Base-by-base conservation (phyloP, 371 early-diverging fungal species). In the Cokeromyces recurvatus region DNA sequence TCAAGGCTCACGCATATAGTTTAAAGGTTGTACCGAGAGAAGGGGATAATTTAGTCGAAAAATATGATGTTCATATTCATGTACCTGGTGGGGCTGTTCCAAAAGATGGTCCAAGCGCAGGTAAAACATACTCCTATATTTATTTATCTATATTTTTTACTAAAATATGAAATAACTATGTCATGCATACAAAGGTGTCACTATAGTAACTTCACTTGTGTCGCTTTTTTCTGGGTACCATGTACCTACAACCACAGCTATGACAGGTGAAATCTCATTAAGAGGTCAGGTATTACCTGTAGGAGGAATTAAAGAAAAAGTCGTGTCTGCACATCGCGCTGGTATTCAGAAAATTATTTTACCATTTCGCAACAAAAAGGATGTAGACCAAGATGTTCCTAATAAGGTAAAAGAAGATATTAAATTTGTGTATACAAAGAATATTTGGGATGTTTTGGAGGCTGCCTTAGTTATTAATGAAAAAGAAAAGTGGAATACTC, bases 241-340 rank as follows among this genome's bases (percentile, higher is more conserved):
- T 20, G 82, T 89, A 1, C 77, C 81, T 9, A 43, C 70, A 3
- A 74, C 74, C 4, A 78, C 80, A 0, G 88, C 87, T 6, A 87
- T 91, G 87, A 91, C 91, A 4, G 94, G 94, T 20, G 94, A 94
- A 63, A 79, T 94, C 16, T 89, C 91, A 0, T 67, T 92, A 11
- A 79, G 89, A 4, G 94, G 94, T 0, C 74, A 81, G 35, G 91
- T 94, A 2, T 66, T 90, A 27, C 91, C 91, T 15, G 89, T 94
- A 2, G 90, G 91, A 0, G 91, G 91, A 3, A 82, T 92, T 60
- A 87, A 88, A 62, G 91, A 92, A 59, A 91, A 91, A 59, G 79
- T 90, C 16, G 77, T 90, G 12, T 88, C 91, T 2, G 92, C 92
- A 1, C 90, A 91, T 57, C 81, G 90, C 3, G 85, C 85, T 12